phyloP scores from a whole-genome alignment of 805 yeast species.

The Teunomyces atbi region DNA sequence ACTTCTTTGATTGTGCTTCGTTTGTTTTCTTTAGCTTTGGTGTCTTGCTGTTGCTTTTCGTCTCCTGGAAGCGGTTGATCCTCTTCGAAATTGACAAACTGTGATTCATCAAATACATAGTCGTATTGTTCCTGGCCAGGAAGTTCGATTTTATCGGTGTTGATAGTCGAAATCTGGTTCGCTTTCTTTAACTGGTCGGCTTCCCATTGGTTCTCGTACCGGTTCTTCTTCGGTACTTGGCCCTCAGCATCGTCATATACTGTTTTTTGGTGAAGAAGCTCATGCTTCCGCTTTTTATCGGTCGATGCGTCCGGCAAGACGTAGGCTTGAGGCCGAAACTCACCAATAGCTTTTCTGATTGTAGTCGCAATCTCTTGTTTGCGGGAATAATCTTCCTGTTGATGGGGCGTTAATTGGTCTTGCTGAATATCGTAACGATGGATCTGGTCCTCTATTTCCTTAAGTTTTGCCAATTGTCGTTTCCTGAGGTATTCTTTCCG shows the following conservation, averaged over 20 bases:
- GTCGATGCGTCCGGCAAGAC: slow-evolving; percentile 5
- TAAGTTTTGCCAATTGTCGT: slow-evolving; percentile 18
- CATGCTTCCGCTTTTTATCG: slow-evolving; percentile 51
- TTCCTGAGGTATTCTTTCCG: slow-evolving; percentile 20
- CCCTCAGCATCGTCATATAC: slow-evolving; percentile 17
- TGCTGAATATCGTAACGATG: slow-evolving; percentile 7
- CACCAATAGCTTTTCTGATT: slow-evolving; percentile 10
- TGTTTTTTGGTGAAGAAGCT: slow-evolving; percentile 41
- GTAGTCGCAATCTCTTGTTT: slow-evolving; percentile 17
- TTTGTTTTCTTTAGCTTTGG: slow-evolving; percentile 13
- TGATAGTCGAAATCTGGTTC: slow-evolving; percentile 22
- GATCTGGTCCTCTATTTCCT: slow-evolving; percentile 12
- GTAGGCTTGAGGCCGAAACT: slow-evolving; percentile 1
- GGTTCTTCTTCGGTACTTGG: slow-evolving; percentile 16
- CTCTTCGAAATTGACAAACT: slow-evolving; percentile 53
- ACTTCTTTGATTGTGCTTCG: slow-evolving; percentile 33
- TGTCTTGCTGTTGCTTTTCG: slow-evolving; percentile 26
- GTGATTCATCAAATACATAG: slow-evolving; percentile 70
- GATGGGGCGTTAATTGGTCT: slow-evolving; percentile 2
- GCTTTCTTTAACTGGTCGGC: slow-evolving; percentile 47
- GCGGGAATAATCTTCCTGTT: slow-evolving; percentile 16
- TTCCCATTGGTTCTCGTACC: slow-evolving; percentile 50
- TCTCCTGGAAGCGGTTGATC: slow-evolving; percentile 33
- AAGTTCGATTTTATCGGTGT: slow-evolving; percentile 39
- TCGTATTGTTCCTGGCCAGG: slow-evolving; percentile 56